Base-by-base conservation (phyloP, 768 basidiomycete genomes). In the Rossbeevera mucosa region DNA sequence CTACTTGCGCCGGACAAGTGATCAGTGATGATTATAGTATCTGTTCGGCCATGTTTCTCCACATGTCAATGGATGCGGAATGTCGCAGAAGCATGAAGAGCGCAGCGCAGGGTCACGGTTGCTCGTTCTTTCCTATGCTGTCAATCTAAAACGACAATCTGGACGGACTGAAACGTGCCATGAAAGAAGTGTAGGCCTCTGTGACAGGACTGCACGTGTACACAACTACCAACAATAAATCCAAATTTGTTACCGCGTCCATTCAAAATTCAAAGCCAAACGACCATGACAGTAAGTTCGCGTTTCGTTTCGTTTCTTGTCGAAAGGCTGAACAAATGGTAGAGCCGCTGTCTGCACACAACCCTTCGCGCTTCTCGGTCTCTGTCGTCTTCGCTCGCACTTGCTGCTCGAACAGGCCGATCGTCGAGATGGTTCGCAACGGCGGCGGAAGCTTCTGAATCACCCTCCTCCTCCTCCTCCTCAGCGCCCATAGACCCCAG, bases 381-480 rank as follows among this genome's bases (percentile, higher is more conserved):
- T 9, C 31, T 54, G n/a, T 51, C 56, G 9, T 51, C 49, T 51
- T 56, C 21, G 48, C 40, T 50, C 16, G 51, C 33, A 30, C 51
- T 62, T 48, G 59, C 47, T 9, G 56, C 64, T 11, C 57, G 67
- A 52, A 59, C 71, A 31, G 64, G 62, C 56, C 70, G 72, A 11
- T 36, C 33, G 16, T 73, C 76, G 61, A 75, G 85, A 76, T 80
- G 76, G 70, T 69, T 86, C 24, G 80, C 85, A 9, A 76, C 82
- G 18, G 68, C 75, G 0, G 57, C 81, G 14, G 75, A 74, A 44
- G 58, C 77, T 8, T 58, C 80, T 0, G n/a, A 36, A 18, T 36
- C n/a, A 18, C 64, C 79, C 22, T 68, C 74, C 20, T 59, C 76
- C 4, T 55, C 75, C 3, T 53, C 74, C 0, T 70, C 77, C 16